Conservation (phyloP, 768 basidiomycete genomes). For the Pleurotus eryngii region DNA sequence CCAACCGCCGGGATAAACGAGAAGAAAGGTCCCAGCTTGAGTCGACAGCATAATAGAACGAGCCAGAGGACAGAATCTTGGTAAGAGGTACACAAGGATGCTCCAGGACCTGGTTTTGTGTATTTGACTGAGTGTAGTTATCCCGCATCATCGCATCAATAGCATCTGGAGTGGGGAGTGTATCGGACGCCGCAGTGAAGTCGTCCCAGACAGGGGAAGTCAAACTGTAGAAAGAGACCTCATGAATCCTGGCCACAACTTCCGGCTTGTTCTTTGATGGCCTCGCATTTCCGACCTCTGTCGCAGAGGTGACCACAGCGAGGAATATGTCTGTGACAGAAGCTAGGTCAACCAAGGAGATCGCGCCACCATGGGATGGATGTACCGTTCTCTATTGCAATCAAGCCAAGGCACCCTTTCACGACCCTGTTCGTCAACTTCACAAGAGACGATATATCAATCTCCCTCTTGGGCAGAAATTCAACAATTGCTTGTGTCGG, state of each 20-base stretch:
- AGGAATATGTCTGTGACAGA: conserved; percentile 74
- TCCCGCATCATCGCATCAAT: conserved; percentile 49
- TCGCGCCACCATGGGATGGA: not conserved
- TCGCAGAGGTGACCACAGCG: conserved; percentile 73
- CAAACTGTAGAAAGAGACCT: conserved; percentile 87
- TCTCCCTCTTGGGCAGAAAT: conserved; percentile 70
- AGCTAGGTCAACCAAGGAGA: conserved; percentile 6
- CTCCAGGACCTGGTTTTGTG: conserved; percentile 60
- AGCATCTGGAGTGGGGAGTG: conserved; percentile 53
- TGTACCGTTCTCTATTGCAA: conserved; percentile 69
- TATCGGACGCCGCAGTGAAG: conserved; percentile 47
- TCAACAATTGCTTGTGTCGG: conserved; percentile 78
- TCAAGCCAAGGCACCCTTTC: conserved; percentile 83
- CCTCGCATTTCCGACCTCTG: conserved; percentile 70
- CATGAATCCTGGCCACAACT: conserved; percentile 79
- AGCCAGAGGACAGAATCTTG: conserved; percentile 87
- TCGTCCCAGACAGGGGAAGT: conserved; percentile 86
- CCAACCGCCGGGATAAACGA: conserved; percentile 67
- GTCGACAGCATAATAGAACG: conserved; percentile 88
- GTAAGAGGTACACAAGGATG: conserved; percentile 89
- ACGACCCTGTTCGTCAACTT: conserved; percentile 68
- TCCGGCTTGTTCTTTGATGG: conserved; percentile 57
- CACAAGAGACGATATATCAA: conserved; percentile 63
- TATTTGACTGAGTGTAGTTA: conserved; percentile 39
- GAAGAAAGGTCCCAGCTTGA: conserved; percentile 90